These are phyloP conservation scores for Vitis cinerea DNA, from an alignment of 164 flowering plant species.

Conservation along the genomic window DNA sequence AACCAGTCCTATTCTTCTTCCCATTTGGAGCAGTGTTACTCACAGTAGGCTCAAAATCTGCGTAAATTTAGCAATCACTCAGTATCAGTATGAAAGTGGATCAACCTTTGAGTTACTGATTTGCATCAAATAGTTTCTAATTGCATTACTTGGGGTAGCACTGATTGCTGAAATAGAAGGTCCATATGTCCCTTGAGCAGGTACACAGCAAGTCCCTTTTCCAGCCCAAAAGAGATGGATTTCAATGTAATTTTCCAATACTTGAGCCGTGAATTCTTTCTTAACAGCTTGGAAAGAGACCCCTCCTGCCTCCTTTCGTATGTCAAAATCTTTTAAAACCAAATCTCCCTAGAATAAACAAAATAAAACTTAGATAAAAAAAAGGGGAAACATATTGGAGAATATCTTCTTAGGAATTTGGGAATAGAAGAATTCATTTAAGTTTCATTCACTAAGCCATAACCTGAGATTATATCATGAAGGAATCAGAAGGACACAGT, in stretches of 20 bases:
- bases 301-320: slow-evolving; percentile 65
- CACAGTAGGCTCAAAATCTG: slow-evolving; percentile 70
- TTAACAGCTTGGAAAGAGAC: slow-evolving; percentile 40
- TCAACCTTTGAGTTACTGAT: no score
- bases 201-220: slow-evolving; percentile 90
- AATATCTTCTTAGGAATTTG: no score
- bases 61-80: slow-evolving; percentile 5
- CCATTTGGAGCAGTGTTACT: slow-evolving; percentile 44
- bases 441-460: no score
- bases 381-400: neutral
- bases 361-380: neutral
- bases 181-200: slow-evolving; percentile 70
- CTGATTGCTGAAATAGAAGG: slow-evolving; percentile 85
- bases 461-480: no score
- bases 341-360: slow-evolving; percentile 47
- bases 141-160: slow-evolving; percentile 56
- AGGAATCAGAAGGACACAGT: no score
- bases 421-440: no score
- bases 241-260: slow-evolving; percentile 68
- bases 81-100: no score
- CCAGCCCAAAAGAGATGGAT: slow-evolving; percentile 93
- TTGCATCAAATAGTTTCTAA: neutral
- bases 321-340: slow-evolving; percentile 60
- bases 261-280: slow-evolving; percentile 36
- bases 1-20: slow-evolving; percentile 42